Percentiles rank a stretch among this genome's conserved stretches.
Conservation (phyloP, 208 protist species). For the Leishmania arabica region DNA sequence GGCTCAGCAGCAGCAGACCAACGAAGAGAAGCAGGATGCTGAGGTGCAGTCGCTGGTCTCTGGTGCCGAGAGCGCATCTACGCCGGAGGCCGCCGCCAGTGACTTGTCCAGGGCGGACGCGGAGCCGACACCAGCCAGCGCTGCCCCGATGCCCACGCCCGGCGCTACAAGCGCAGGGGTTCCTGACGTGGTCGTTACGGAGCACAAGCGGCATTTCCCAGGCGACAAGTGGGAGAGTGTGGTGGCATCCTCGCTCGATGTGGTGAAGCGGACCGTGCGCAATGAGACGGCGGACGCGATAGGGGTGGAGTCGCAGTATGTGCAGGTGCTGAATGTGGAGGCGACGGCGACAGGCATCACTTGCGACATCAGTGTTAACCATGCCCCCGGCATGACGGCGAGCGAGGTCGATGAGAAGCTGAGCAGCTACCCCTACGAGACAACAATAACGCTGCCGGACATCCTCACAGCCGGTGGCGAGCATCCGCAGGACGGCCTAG, state of each 20-base stretch:
- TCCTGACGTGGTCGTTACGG: slow-evolving; percentile 35
- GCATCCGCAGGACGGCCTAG: slow-evolving; percentile 3
- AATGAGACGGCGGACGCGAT: slow-evolving; percentile 44
- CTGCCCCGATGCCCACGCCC: slow-evolving; percentile 21
- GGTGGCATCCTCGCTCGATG: slow-evolving; percentile 33
- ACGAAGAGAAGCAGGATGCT: not conserved
- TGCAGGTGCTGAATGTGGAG: slow-evolving; percentile 40
- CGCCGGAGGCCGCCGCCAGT: slow-evolving; percentile 11
- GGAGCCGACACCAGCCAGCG: slow-evolving; percentile 8
- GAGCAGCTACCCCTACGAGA: slow-evolving; percentile 25
- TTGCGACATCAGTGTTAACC: slow-evolving; percentile 39
- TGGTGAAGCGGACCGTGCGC: slow-evolving; percentile 48
- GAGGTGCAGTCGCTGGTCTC: slow-evolving; percentile 8
- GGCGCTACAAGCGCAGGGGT: not conserved
- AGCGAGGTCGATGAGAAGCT: slow-evolving; percentile 35
- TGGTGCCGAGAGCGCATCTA: not conserved
- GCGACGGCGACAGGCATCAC: slow-evolving; percentile 28
- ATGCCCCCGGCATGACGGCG: slow-evolving; percentile 17
- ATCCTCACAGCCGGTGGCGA: not conserved
- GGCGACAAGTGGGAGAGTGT: slow-evolving; percentile 40
- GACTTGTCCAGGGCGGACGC: slow-evolving; percentile 31
- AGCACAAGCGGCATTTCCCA: slow-evolving; percentile 28
- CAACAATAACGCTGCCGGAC: slow-evolving; percentile 35
- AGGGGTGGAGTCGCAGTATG: slow-evolving; percentile 35
- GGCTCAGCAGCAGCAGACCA: slow-evolving; percentile 1